Base-by-base conservation (phyloP, 352 stramenopile species). In the Globisporangium barbulae region DNA sequence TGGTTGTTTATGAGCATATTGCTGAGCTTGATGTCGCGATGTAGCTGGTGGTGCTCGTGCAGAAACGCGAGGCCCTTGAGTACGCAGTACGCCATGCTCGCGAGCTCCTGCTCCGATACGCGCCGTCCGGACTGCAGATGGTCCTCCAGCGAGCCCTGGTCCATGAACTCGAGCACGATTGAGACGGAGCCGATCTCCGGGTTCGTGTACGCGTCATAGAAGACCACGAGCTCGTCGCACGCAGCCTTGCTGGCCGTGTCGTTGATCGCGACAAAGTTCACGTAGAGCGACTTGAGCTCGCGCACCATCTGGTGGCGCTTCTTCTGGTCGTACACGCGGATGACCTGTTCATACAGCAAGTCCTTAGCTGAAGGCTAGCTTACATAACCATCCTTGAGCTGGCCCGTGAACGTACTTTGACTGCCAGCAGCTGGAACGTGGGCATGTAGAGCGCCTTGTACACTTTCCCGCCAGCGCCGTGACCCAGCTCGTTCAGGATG, bases 141-240 rank as follows among this genome's bases (percentile, higher is more conserved):
- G 39, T 91, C 79, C 72, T 98, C 85, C 1, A 98, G 73, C 8
- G 89, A 97, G 1, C 94, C 94, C 10, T 83, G 89, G 59, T 97
- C 84, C 93, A 98, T 98, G 69, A 97, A 98, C 72, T 98, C 94
- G 22, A 98, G 72, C n/a, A 98, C 83, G 53, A 98, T 97, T 5
- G 84, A 96, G 12, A 98, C 90, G 0, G 79, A 89, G 7, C 89
- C 86, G 7, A 86, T 76, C 53, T 93, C 76, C 0, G 88, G 85
- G 65, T 97, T 96, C 25, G 84, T 96, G 69, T 95, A 98, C 6
- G 93, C 93, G 63, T 98, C 92, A 60, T 96, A 97, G 68, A 98
- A 97, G 9, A 90, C 67, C 9, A 97, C 90, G 37, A 97, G 79
- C 31, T 96, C 85, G 28, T 88, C 75, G 39, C 85, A 94, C 7